Conservation (phyloP, 495 filamentous ascomycete genomes). For the Penicillium paradoxum region DNA sequence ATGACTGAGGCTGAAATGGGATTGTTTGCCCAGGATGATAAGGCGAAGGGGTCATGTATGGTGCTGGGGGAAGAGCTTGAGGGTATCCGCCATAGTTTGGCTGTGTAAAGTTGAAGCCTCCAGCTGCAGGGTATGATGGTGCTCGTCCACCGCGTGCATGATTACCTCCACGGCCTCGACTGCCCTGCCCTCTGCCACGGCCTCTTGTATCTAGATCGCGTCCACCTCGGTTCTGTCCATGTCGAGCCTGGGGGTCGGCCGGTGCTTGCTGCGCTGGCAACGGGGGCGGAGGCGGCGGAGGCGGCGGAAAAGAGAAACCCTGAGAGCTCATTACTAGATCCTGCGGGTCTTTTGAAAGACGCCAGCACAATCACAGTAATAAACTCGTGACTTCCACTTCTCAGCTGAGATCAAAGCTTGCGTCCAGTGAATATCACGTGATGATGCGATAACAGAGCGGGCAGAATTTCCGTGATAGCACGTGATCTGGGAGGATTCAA, state of each 20-base stretch:
- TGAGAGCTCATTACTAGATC: conserved; percentile 40
- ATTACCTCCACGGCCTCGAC: conserved; percentile 46
- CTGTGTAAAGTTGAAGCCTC: conserved; percentile 27
- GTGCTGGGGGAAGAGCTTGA: conserved; percentile 24
- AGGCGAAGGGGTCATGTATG: conserved; percentile 25
- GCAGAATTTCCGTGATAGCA: background rate
- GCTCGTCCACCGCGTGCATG: conserved; percentile 23
- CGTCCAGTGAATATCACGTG: background rate
- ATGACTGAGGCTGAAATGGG: conserved; percentile 26
- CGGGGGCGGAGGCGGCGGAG: conserved; percentile 42
- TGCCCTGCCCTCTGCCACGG: conserved; percentile 42
- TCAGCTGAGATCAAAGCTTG: background rate
- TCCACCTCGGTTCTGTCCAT: conserved; percentile 33
- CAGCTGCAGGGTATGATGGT: conserved; percentile 16
- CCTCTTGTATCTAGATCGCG: conserved; percentile 32
- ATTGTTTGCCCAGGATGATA: conserved; percentile 23
- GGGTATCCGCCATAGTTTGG: conserved; percentile 32
- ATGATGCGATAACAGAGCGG: background rate
- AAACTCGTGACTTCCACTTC: background rate
- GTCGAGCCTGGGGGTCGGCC: conserved; percentile 23
- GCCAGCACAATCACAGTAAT: conserved; percentile 7
- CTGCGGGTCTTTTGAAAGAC: conserved; percentile 20
- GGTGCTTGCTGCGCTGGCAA: conserved; percentile 26
- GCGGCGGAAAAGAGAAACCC: conserved; percentile 50
- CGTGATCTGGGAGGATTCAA: background rate